A percentile compares a stretch with the other conserved stretches of the same genome.
These are phyloP conservation scores for Ogataea paraovalis DNA, from an alignment of 805 yeast species.

Conservation along the genomic window DNA sequence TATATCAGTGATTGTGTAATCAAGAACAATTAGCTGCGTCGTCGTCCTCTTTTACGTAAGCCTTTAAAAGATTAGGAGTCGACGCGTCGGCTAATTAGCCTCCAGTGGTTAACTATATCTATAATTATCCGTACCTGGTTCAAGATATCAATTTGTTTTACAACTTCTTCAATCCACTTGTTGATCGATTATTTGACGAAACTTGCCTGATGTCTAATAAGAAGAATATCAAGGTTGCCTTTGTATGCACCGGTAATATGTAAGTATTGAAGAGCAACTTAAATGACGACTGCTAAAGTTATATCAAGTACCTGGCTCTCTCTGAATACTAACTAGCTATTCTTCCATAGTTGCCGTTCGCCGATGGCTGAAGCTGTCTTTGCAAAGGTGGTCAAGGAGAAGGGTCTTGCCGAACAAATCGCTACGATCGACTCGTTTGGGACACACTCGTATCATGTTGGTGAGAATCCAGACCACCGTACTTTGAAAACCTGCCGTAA, in stretches of 20 bases:
- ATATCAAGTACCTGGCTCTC: too few species aligned
- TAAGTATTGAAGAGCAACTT: slow-evolving; percentile 32
- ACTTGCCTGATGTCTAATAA: slow-evolving; percentile 9
- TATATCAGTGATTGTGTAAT: too few species aligned
- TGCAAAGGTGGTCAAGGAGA: slow-evolving; percentile 53
- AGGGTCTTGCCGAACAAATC: slow-evolving; percentile 43
- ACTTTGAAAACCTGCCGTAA: slow-evolving; percentile 62
- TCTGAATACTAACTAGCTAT: not conserved
- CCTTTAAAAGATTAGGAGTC: too few species aligned
- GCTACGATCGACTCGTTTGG: slow-evolving; percentile 79
- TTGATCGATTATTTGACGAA: too few species aligned
- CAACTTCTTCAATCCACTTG: too few species aligned
- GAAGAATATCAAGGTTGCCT: slow-evolving; percentile 52
- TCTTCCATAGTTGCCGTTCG: slow-evolving; percentile 70
- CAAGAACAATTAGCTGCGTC: too few species aligned
- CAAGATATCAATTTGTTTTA: too few species aligned
- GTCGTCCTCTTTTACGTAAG: too few species aligned
- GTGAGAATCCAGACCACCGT: slow-evolving; percentile 77
- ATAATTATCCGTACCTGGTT: too few species aligned
- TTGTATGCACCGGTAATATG: slow-evolving; percentile 90
- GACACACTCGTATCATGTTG: slow-evolving; percentile 79
- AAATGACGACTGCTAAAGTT: too few species aligned
- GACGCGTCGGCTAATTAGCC: too few species aligned
- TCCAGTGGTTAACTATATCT: too few species aligned
- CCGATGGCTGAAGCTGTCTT: slow-evolving; percentile 98